Percentiles rank a stretch among this genome's conserved stretches.
phyloP scores from a whole-genome alignment of 768 basidiomycete genomes.

The Suillus americanus region DNA sequence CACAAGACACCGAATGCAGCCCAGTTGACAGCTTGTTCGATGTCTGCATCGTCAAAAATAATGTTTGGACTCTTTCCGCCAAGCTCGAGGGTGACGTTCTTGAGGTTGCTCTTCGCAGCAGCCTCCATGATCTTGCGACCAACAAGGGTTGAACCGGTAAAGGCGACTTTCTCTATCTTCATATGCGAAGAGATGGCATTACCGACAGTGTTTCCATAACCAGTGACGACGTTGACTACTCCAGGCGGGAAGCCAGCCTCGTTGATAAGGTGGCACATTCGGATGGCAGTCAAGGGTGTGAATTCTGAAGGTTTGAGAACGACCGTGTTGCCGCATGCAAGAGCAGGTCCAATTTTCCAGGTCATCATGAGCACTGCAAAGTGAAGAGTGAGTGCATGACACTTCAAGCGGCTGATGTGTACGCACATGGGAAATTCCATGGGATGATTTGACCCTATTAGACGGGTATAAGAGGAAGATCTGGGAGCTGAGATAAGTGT shows the following conservation, averaged over 20 bases:
- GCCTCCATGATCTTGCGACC: slow-evolving; percentile 78
- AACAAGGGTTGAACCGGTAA: slow-evolving; percentile 76
- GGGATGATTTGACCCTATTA: slow-evolving; percentile 18
- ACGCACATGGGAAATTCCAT: slow-evolving; percentile 59
- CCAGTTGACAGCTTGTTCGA: slow-evolving; percentile 73
- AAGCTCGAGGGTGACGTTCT: slow-evolving; percentile 79
- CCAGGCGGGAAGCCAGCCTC: slow-evolving; percentile 72
- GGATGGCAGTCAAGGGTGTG: slow-evolving; percentile 61
- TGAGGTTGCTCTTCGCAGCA: slow-evolving; percentile 74
- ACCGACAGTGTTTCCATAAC: slow-evolving; percentile 64
- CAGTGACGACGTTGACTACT: slow-evolving; percentile 69
- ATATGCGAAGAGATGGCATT: slow-evolving; percentile 63
- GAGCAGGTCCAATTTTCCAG: slow-evolving; percentile 71
- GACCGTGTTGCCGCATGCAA: slow-evolving; percentile 70
- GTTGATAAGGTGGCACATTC: slow-evolving; percentile 45
- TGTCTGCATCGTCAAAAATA: slow-evolving; percentile 71
- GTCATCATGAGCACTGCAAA: slow-evolving; percentile 50
- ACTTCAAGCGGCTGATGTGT: background rate
- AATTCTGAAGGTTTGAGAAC: slow-evolving; percentile 78
- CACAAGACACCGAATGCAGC: slow-evolving; percentile 67
- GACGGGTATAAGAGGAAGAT: no score
- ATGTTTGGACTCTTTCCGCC: slow-evolving; percentile 76
- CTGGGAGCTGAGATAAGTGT: background rate
- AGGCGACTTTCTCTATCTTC: slow-evolving; percentile 66
- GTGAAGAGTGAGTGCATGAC: background rate